Evolutionary conservation across 2,329 filamentous ascomycete species (phyloP), one percentile per base, ranked within the genome.

Genomic region (Triangularia verruculosa): DNA sequence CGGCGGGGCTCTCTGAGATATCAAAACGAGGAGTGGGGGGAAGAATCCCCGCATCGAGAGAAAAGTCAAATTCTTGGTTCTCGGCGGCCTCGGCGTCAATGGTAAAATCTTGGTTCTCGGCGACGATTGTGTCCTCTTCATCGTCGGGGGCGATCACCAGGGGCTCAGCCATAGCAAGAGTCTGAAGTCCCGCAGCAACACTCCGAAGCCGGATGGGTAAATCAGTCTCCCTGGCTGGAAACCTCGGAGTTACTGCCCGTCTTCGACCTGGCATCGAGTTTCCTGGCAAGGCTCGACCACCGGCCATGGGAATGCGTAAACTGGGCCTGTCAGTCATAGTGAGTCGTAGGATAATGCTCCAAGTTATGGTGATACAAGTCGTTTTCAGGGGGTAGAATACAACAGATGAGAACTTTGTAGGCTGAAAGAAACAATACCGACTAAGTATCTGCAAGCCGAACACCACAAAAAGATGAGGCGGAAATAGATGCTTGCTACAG

Each of bases 261-360:
- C 20, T 22, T 13, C 56, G 56, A 17, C 30, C 28, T 24, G 32
- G 56, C 34, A 58, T 22, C 20, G 34, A 32, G n/a, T 24, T 64
- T 39, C 63, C 67, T 27, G 63, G 65, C 39, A 59, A 30, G 4
- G 65, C 25, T 15, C 63, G 65, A 13, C 65, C 64, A 22, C 59
- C 63, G 1, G 57, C 61, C 61, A 66, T 66, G 1, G 15, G 61
- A 5, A 66, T 39, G 11, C 61, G 65, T 5, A 67, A 8, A 13
- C 27, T 59, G 12, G 57, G 57, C 11, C 57, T 39, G 22, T 24
- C 17, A 12, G 20, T 22, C 39, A 47, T 47, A 8, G 17, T 12
- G n/a, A 47, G n/a, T 47, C 39, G n/a, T n/a, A 47, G 20, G 9
- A 20, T 11, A 6, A 47, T 6, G 39, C 2, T n/a, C 6, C 20